phyloP scores from a whole-genome alignment of 371 early-diverging fungal genomes.

The Mucor circinelloides region DNA sequence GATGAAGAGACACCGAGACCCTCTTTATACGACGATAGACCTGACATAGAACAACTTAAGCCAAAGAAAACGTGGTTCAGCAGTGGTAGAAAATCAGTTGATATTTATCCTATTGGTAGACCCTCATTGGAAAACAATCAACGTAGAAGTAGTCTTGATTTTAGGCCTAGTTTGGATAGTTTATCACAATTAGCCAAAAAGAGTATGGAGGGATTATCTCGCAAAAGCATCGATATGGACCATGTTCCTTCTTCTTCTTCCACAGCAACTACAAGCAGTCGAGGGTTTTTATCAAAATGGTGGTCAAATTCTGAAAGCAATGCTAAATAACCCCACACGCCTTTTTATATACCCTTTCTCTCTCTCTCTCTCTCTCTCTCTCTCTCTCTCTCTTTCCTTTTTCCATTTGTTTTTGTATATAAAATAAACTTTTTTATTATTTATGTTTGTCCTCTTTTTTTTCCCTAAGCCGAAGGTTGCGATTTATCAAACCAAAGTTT shows the following conservation, averaged over 20 bases:
- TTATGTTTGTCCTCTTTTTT: neutral
- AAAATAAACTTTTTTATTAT: neutral
- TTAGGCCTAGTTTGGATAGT: conserved; percentile 32
- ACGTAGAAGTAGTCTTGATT: conserved; percentile 29
- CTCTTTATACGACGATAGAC: conserved; percentile 8
- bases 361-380: neutral
- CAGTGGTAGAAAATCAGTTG: conserved; percentile 25
- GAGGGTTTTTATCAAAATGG: conserved; percentile 27
- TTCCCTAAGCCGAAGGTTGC: conserved; percentile 29
- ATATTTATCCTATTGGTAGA: conserved; percentile 15
- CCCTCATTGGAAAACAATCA: conserved; percentile 17
- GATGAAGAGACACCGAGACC: conserved; percentile 5
- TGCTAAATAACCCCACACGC: neutral
- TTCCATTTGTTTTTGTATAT: neutral
- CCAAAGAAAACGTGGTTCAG: conserved; percentile 9
- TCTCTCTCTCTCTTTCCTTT: neutral
- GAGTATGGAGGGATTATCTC: conserved; percentile 28
- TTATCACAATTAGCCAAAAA: conserved; percentile 31
- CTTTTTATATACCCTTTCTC: neutral
- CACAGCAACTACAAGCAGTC: conserved; percentile 6
- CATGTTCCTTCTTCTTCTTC: conserved; percentile 1
- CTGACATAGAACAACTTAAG: conserved; percentile 6
- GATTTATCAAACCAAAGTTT: conserved; percentile 81
- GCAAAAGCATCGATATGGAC: conserved; percentile 25
- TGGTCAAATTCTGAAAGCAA: conserved; percentile 20